phyloP scores from a whole-genome alignment of 1,139 yeast genomes.

The Yamadazyma friedrichii region DNA sequence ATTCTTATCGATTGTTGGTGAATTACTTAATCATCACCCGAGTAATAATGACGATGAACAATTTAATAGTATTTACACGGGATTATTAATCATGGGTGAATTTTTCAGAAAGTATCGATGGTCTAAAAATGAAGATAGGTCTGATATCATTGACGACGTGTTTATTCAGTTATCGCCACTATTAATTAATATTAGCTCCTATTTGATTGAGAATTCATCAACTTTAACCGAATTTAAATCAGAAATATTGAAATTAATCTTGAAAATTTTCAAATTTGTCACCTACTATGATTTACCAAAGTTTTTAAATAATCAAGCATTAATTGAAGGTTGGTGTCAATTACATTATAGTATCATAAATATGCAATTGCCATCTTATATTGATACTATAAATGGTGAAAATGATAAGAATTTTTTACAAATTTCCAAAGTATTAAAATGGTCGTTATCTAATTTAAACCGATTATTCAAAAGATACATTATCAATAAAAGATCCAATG shows the following conservation, averaged over 20 bases:
- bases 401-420: conserved; percentile 39
- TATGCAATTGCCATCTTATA: conserved; percentile 54
- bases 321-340: conserved; percentile 70
- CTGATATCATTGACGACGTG: conserved; percentile 54
- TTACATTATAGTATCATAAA: conserved; percentile 72
- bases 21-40: conserved; percentile 34
- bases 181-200: conserved; percentile 63
- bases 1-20: conserved; percentile 58
- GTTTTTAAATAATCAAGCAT: conserved; percentile 58
- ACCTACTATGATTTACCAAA: conserved; percentile 78
- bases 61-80: conserved; percentile 65
- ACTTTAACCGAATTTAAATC: conserved; percentile 50
- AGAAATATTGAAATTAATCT: conserved; percentile 72
- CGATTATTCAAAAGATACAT: conserved; percentile 79
- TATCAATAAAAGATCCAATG: conserved; percentile 31
- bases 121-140: conserved; percentile 62
- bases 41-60: conserved; percentile 34
- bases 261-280: conserved; percentile 80
- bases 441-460: conserved; percentile 81
- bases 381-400: conserved; percentile 25
- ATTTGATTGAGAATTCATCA: conserved; percentile 42
- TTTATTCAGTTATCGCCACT: conserved; percentile 67
- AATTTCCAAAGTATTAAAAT: conserved; percentile 73
- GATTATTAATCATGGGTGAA: conserved; percentile 73
- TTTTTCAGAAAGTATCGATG: conserved; percentile 76